These are phyloP conservation scores for Albizia julibrissin DNA, from an alignment of 306 rosid genomes.

Conservation along the genomic window DNA sequence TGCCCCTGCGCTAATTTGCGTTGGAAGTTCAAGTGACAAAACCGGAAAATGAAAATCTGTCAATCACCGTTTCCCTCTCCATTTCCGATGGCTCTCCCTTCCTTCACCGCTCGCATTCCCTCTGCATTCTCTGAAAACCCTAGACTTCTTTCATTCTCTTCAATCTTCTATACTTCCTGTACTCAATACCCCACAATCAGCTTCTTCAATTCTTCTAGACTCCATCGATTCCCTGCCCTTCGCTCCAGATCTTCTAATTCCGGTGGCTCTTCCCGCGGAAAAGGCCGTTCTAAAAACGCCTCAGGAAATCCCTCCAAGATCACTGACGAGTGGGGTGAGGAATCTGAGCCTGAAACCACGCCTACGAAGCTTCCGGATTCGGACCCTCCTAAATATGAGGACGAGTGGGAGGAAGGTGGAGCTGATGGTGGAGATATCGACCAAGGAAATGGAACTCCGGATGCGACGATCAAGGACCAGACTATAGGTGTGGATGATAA, in stretches of 20 bases:
- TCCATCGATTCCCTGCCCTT: constrained; percentile 46
- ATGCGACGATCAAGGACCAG: constrained; percentile 9
- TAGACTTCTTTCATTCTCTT: constrained; percentile 29
- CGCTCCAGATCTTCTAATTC: constrained; percentile 50
- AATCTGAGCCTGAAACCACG: constrained; percentile 43
- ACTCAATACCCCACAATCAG: constrained; percentile 25
- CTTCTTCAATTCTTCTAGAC: constrained; percentile 20
- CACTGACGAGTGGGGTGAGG: constrained; percentile 81
- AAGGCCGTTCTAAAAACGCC: constrained; percentile 34
- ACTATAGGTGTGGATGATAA: constrained; percentile 30
- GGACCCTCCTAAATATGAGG: constrained; percentile 78
- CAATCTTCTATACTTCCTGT: constrained; percentile 17
- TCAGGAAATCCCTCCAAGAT: constrained; percentile 31
- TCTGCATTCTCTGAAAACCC: constrained; percentile 39
- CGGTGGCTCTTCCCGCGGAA: constrained; percentile 25
- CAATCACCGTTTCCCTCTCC: neutral
- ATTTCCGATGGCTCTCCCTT: constrained; percentile 49
- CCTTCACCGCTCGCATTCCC: constrained; percentile 31
- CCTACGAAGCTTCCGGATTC: constrained; percentile 50
- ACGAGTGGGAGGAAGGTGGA: constrained; percentile 64
- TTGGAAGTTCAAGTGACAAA: neutral
- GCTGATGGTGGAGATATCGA: constrained; percentile 29
- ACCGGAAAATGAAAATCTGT: neutral
- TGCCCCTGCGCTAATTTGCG: no score
- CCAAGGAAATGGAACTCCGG: constrained; percentile 55